A percentile compares a stretch with the other conserved stretches of the same genome.
phyloP scores from a whole-genome alignment of 768 basidiomycete genomes.

The Leccinum uliginosum region DNA sequence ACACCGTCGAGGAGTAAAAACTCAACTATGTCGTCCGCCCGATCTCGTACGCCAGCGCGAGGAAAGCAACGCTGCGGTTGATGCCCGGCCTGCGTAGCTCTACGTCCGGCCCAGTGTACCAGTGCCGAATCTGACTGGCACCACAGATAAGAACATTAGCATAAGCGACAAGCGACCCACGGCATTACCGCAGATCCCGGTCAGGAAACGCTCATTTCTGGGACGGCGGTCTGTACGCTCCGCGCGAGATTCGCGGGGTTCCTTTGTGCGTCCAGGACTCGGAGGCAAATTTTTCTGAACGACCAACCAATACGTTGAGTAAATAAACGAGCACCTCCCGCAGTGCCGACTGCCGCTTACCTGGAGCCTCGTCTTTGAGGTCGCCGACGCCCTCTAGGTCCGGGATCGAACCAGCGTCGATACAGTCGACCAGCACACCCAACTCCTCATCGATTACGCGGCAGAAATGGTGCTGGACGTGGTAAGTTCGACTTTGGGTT shows the following conservation, averaged over 20 bases:
- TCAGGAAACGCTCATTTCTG: no score
- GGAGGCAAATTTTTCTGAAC: slow-evolving; percentile 11
- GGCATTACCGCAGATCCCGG: no score
- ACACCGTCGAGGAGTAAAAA: slow-evolving; percentile 12
- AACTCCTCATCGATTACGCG: slow-evolving; percentile 18
- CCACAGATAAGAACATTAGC: no score
- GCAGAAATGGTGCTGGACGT: slow-evolving; percentile 20
- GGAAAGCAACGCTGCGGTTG: slow-evolving; percentile 21
- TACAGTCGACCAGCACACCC: slow-evolving; percentile 16
- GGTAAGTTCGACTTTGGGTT: slow-evolving; percentile 15
- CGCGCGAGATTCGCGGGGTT: slow-evolving; percentile 13
- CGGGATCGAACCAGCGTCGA: slow-evolving; percentile 14
- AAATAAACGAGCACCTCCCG: not conserved
- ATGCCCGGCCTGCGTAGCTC: slow-evolving; percentile 18
- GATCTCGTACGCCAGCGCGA: slow-evolving; percentile 19
- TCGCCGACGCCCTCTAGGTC: slow-evolving; percentile 10
- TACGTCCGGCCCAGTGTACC: slow-evolving; percentile 19
- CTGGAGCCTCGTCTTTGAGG: no score
- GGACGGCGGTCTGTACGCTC: no score
- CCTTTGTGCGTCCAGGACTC: slow-evolving; percentile 12
- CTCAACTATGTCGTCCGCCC: slow-evolving; percentile 23
- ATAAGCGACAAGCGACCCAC: no score
- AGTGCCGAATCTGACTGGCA: slow-evolving; percentile 9
- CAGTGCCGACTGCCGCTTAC: not conserved
- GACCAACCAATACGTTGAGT: no score